Base-by-base conservation (phyloP, 306 rosid species). In the Sphenostylis stenocarpa region DNA sequence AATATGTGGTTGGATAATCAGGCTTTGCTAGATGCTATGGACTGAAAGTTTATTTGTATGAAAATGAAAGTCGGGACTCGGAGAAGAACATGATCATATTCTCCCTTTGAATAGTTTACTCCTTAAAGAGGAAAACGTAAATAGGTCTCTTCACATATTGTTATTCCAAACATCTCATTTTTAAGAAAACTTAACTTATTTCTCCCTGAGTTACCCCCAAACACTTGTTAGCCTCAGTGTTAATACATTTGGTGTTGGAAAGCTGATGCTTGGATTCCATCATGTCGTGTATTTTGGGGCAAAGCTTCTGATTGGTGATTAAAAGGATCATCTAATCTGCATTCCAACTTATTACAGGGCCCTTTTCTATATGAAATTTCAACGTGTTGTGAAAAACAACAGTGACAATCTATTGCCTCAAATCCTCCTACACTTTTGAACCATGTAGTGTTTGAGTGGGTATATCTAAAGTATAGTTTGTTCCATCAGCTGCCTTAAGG, bases 361-460 rank as follows among this genome's bases (percentile, higher is more conserved):
- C 72, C 70, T 38, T 56, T 11, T 11, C 14, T 48, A 9, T 34
- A 38, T 51, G 0, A 39, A 55, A 65, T 64, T 77, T 24, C 71
- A 71, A 31, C 64, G 44, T 63, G 53, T n/a, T 71, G 58, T 57
- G 21, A 53, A 77, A n/a, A 73, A 41, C 70, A 76, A 62, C 29
- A 16, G 38, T 21, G 41, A 4, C 58, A 69, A 31, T 44, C 20
- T 14, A 28, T 20, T 49, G 33, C 44, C 65, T 70, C 55, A 19
- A 53, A 31, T 47, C 44, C 36, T 56, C 47, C 19, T 56, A 21
- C 76, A 24, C 51, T 74, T 77, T 48, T 11, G 72, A 74, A 67
- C 23, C 34, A 16, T 81, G 80, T 29, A 48, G 60, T 75, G 72
- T 38, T 20, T 11, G 20, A 75, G 52, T 26, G 76, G 45, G 19